Conservation (phyloP, 1,284 basidiomycete species). For the Puccinia horiana region DNA sequence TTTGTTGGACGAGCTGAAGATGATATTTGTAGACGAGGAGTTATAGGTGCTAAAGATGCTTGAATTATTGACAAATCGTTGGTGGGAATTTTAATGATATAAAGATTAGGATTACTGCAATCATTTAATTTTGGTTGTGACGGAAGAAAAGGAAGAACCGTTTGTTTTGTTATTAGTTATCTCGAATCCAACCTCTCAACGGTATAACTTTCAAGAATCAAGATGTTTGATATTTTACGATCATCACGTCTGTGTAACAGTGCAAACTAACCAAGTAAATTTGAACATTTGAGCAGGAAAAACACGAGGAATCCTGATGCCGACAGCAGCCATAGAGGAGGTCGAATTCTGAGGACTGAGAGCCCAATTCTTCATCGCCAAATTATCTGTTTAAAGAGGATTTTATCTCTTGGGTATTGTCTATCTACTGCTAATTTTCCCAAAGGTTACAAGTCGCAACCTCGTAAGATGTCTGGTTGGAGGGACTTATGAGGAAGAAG, state of each 20-base stretch:
- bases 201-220: neutral
- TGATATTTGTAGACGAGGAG: neutral
- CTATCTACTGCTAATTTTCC: neutral
- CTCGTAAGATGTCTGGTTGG: neutral
- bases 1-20: slow-evolving; percentile 1
- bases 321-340: neutral
- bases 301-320: neutral
- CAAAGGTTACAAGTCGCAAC: neutral
- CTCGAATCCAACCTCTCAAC: neutral
- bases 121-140: neutral
- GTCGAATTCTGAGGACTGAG: neutral
- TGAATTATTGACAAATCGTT: neutral
- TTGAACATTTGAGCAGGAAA: neutral
- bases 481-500: neutral
- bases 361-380: neutral
- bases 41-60: neutral
- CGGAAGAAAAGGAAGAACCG: neutral
- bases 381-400: neutral
- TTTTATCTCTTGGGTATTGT: neutral
- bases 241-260: neutral
- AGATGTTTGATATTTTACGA: too few species aligned
- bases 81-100: neutral
- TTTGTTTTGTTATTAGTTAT: neutral
- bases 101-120: neutral
- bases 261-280: neutral